A percentile compares a stretch with the other conserved stretches of the same genome.
phyloP scores from a whole-genome alignment of 2,329 filamentous ascomycete species.

The Trichoderma simmonsii region DNA sequence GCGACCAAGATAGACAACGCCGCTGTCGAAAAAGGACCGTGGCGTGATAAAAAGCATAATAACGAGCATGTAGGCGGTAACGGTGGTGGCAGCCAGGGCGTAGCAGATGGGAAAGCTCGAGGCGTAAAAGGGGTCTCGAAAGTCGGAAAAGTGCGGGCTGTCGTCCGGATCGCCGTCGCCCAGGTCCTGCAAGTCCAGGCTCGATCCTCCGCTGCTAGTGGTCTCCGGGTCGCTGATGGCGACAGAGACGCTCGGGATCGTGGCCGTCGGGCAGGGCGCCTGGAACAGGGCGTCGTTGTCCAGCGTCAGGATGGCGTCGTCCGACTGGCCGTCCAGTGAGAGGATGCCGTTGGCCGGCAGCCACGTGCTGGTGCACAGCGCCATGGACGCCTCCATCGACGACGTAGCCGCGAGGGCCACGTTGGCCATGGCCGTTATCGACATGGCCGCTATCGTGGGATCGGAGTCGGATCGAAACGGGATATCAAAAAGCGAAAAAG shows the following conservation, averaged over 20 bases:
- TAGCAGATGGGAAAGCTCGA: conserved; percentile 92
- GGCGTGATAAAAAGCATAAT: conserved; percentile 93
- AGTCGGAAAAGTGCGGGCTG: conserved; percentile 48
- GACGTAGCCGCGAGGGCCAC: conserved; percentile 25
- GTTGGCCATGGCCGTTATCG: background rate
- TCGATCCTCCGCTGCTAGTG: conserved; percentile 22
- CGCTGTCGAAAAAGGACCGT: conserved; percentile 86
- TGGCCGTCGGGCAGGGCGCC: conserved; percentile 31
- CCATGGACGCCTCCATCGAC: conserved; percentile 28
- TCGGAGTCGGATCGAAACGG: background rate
- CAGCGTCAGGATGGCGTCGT: conserved; percentile 53
- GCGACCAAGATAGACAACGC: conserved; percentile 74
- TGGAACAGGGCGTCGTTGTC: conserved; percentile 56
- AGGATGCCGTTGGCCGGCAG: conserved; percentile 46
- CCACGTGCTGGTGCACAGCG: conserved; percentile 41
- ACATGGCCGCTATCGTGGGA: background rate
- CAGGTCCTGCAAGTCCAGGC: conserved; percentile 22
- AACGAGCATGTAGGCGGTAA: conserved; percentile 86
- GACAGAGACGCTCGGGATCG: conserved; percentile 23
- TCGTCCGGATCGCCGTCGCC: conserved; percentile 5
- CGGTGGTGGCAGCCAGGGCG: conserved; percentile 84
- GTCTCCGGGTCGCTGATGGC: conserved; percentile 37
- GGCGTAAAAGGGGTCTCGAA: conserved; percentile 85
- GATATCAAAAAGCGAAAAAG: background rate
- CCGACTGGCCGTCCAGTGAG: conserved; percentile 45